These are phyloP conservation scores for Rhododendron ovatum DNA, from an alignment of 148 eudicot species.

Conservation along the genomic window DNA sequence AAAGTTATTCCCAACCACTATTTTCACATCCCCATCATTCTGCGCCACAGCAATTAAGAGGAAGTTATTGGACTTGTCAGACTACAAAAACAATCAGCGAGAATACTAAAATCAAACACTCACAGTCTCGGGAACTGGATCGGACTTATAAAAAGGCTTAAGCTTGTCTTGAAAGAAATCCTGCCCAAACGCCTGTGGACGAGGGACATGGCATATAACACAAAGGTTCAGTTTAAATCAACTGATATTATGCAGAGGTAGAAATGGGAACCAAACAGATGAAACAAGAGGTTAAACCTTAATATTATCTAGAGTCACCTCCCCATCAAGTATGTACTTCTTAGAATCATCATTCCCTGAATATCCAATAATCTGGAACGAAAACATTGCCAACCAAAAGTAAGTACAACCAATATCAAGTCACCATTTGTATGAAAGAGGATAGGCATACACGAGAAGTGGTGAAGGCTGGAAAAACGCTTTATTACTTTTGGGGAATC, in stretches of 20 bases:
- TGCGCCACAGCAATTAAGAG: conserved; percentile 19
- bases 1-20: conserved; percentile 85
- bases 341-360: conserved; percentile 62
- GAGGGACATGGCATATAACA: background rate
- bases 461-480: background rate
- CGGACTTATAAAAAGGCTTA: conserved; percentile 84
- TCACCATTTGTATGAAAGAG: background rate
- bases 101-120: conserved; percentile 22
- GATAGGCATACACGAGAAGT: conserved; percentile 7
- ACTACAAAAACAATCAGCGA: conserved; percentile 5
- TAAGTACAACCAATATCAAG: background rate
- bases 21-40: conserved; percentile 90
- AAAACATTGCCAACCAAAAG: conserved; percentile 8
- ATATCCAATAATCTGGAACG: conserved; percentile 67
- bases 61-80: conserved; percentile 7
- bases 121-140: conserved; percentile 83
- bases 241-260: background rate
- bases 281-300: conserved; percentile 42
- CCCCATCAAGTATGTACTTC: conserved; percentile 58
- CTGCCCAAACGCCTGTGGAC: conserved; percentile 57
- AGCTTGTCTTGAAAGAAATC: conserved; percentile 76
- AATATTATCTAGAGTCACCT: conserved; percentile 52
- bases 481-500: conserved; percentile 59
- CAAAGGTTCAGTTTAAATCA: background rate
- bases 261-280: background rate